Conservation (phyloP, 345 rosid genomes). For the Eucalyptus virginea region DNA sequence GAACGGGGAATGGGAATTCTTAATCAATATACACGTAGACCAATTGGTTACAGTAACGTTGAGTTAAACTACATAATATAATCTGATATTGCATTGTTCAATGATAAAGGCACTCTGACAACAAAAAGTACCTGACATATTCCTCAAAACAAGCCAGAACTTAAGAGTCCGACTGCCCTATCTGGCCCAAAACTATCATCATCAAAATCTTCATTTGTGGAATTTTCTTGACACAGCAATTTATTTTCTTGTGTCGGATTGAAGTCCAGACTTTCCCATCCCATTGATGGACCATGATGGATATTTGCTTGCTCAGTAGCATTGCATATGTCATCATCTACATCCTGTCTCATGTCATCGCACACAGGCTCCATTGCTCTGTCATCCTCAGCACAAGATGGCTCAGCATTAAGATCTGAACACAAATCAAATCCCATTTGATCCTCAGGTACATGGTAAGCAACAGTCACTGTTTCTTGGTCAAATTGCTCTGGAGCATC, state of each 20-base stretch:
- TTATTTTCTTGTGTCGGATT: slow-evolving; percentile 43
- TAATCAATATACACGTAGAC: not conserved
- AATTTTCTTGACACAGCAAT: slow-evolving; percentile 76
- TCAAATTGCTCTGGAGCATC: slow-evolving; percentile 81
- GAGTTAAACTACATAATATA: not conserved
- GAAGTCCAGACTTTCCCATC: slow-evolving; percentile 45
- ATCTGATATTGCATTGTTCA: not conserved
- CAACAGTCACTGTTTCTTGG: slow-evolving; percentile 62
- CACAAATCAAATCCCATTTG: slow-evolving; percentile 59
- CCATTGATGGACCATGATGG: slow-evolving; percentile 33
- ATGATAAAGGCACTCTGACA: not conserved
- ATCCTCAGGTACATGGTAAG: slow-evolving; percentile 41
- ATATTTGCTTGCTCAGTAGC: slow-evolving; percentile 15
- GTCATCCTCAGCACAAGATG: slow-evolving; percentile 28
- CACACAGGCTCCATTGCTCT: slow-evolving; percentile 21
- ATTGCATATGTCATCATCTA: slow-evolving; percentile 37
- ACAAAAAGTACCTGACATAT: slow-evolving; percentile 35
- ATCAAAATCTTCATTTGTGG: slow-evolving; percentile 81
- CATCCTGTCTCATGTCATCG: slow-evolving; percentile 31
- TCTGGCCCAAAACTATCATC: slow-evolving; percentile 54
- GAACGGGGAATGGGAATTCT: not conserved
- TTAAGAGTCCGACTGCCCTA: slow-evolving; percentile 28
- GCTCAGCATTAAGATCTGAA: slow-evolving; percentile 55
- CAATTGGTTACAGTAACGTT: not conserved
- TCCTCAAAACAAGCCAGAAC: slow-evolving; percentile 33